Evolutionary conservation across 202 grass and related monocot species (phyloP), one percentile per base, ranked within the genome.

Genomic region (Setaria viridis): DNA sequence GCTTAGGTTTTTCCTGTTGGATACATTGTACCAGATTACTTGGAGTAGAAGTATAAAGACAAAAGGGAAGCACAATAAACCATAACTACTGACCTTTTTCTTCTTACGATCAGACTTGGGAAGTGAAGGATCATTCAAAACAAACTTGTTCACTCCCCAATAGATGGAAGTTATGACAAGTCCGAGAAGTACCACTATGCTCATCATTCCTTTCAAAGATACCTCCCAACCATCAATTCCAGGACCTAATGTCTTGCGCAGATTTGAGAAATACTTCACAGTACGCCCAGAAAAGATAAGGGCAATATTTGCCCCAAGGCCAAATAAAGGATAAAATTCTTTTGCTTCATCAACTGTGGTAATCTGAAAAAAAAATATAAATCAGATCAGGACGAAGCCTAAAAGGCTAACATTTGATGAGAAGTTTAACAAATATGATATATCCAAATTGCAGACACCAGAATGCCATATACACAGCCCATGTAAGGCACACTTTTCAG

Each of bases 161-260:
- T 97, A 92, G 37, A 92, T 94, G 48, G 74, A 85, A 79, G 46
- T 70, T 49, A 97, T 97, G 45, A 94, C 45, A 75, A 97, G 47
- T 60, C 92, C 94, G 73, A 97, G 88, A 81, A 94, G 63, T 35
- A 97, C 92, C 34, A 97, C 94, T 56, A 97, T 94, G 74, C 94
- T 89, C 94, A 97, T 97, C 94, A 97, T 97, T 85, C 94, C 90
- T 89, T 97, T 97, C 71, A 97, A 78, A 79, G 90, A 97, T 68
- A 94, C 82, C 67, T 89, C 90, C 94, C 94, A 97, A 67, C 92
- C 94, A 79, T 97, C 94, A 78, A 97, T 62, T 39, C 90, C 92
- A 62, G 94, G 94, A 72, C 92, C 92, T 84, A 97, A 91, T 77
- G 89, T 94, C 75, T 92, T 89, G 19, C 92, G 81, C 81, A 97